Percentiles rank a stretch among this genome's conserved stretches.
Evolutionary conservation across 2,329 filamentous ascomycete species (phyloP).

Genomic region (Pseudodiploospora longispora): DNA sequence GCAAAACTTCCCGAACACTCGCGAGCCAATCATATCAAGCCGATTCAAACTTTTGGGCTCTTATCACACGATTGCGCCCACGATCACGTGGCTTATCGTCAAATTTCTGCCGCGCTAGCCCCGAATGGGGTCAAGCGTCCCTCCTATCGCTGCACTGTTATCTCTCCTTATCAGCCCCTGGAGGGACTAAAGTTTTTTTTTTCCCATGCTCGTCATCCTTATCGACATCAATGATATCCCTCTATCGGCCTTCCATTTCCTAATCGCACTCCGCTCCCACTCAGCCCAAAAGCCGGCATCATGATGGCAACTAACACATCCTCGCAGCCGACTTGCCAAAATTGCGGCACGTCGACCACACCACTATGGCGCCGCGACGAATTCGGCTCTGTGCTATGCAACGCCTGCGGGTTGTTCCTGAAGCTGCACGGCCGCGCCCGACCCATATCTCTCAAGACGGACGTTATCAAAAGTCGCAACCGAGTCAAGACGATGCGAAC

Average conservation of each 20-base stretch:
- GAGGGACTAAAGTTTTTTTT: conserved; percentile 24
- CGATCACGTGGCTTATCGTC: conserved; percentile 12
- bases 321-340: conserved; percentile 89
- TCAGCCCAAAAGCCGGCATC: conserved; percentile 27
- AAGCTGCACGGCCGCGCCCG: conserved; percentile 91
- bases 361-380: conserved; percentile 97
- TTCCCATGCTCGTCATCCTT: conserved; percentile 27
- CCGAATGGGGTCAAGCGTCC: conserved; percentile 1
- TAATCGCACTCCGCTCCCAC: conserved; percentile 14
- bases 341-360: conserved; percentile 91
- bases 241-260: conserved; percentile 18
- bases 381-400: conserved; percentile 90
- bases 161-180: conserved; percentile 28
- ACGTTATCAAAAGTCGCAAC: conserved; percentile 99
- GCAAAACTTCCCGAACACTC: conserved; percentile 3
- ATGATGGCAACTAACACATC: conserved; percentile 52
- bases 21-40: conserved; percentile 7
- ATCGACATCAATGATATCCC: conserved; percentile 30
- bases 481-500: conserved; percentile 82
- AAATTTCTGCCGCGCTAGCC: conserved; percentile 13
- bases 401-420: conserved; percentile 93
- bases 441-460: conserved; percentile 94
- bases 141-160: conserved; percentile 16
- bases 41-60: conserved; percentile 8
- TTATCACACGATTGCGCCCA: conserved; percentile 9